phyloP scores from a whole-genome alignment of 805 yeast species.

The Candida michaelii region DNA sequence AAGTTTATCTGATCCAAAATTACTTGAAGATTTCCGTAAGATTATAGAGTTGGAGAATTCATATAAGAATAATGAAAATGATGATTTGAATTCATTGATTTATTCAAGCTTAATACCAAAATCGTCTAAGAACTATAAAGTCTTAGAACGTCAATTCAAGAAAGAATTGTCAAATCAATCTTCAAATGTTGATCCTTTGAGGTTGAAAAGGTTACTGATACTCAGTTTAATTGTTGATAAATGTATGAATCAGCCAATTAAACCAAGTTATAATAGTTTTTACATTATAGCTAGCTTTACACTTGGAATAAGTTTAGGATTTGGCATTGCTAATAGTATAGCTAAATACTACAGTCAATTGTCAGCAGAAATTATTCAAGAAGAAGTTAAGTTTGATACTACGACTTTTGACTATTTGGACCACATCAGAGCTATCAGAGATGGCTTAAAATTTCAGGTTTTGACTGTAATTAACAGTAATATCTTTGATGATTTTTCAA shows the following conservation, averaged over 20 bases:
- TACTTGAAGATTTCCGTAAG: slow-evolving; percentile 24
- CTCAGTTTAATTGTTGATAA: slow-evolving; percentile 5
- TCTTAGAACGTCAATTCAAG: slow-evolving; percentile 28
- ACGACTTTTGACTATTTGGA: slow-evolving; percentile 5
- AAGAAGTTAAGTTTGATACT: slow-evolving; percentile 4
- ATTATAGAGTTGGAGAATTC: slow-evolving; percentile 27
- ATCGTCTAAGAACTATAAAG: slow-evolving; percentile 27
- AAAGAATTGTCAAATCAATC: slow-evolving; percentile 23
- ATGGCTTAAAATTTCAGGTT: background rate
- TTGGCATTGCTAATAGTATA: slow-evolving; percentile 27
- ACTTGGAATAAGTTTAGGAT: slow-evolving; percentile 38
- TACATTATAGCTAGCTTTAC: slow-evolving; percentile 35
- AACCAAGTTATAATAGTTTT: slow-evolving; percentile 26
- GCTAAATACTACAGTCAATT: slow-evolving; percentile 11
- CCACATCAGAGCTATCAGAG: background rate
- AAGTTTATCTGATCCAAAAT: slow-evolving; percentile 25
- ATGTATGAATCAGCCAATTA: background rate
- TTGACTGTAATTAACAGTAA: background rate
- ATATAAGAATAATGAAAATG: slow-evolving; percentile 7
- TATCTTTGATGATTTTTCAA: slow-evolving; percentile 11
- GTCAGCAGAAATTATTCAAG: background rate
- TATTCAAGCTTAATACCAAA: slow-evolving; percentile 25
- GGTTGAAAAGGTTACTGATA: slow-evolving; percentile 10
- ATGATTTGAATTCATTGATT: slow-evolving; percentile 10
- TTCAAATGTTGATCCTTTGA: slow-evolving; percentile 14